Evolutionary conservation across 2,329 filamentous ascomycete species (phyloP).

Genomic region (Beauveria brongniartii): DNA sequence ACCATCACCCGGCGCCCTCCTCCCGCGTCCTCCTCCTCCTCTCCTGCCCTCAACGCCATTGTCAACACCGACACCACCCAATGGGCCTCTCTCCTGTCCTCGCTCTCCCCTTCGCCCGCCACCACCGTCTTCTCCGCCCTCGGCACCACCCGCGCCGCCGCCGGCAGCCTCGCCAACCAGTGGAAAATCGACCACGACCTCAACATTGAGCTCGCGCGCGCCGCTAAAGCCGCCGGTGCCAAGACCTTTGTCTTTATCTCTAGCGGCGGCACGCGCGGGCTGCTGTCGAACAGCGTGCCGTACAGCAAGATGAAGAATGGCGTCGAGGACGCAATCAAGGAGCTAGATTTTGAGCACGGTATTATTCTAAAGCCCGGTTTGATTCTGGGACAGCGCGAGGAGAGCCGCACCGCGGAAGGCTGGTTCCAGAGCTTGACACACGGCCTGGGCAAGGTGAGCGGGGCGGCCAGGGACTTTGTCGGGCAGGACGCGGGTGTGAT

Average conservation of each 20-base stretch:
- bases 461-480: conserved; percentile 53
- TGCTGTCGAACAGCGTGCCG: conserved; percentile 35
- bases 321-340: conserved; percentile 69
- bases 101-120: conserved; percentile 45
- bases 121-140: conserved; percentile 67
- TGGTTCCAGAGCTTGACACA: conserved; percentile 47
- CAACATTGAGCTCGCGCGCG: conserved; percentile 68
- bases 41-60: conserved; percentile 45
- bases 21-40: conserved; percentile 32
- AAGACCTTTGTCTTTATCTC: conserved; percentile 74
- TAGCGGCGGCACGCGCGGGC: conserved; percentile 37
- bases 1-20: conserved; percentile 62
- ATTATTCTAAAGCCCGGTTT: conserved; percentile 68
- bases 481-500: conserved; percentile 71
- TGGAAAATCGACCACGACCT: conserved; percentile 84
- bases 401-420: conserved; percentile 50
- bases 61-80: conserved; percentile 57
- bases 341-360: conserved; percentile 66
- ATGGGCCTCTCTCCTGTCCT: conserved; percentile 57
- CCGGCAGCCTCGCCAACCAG: conserved; percentile 71
- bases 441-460: conserved; percentile 44
- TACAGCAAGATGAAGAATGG: conserved; percentile 73
- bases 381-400: conserved; percentile 63
- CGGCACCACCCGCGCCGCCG: conserved; percentile 68
- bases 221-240: conserved; percentile 64